phyloP scores from a whole-genome alignment of 176 grass and related monocot genomes.

The Oryza meyeriana region DNA sequence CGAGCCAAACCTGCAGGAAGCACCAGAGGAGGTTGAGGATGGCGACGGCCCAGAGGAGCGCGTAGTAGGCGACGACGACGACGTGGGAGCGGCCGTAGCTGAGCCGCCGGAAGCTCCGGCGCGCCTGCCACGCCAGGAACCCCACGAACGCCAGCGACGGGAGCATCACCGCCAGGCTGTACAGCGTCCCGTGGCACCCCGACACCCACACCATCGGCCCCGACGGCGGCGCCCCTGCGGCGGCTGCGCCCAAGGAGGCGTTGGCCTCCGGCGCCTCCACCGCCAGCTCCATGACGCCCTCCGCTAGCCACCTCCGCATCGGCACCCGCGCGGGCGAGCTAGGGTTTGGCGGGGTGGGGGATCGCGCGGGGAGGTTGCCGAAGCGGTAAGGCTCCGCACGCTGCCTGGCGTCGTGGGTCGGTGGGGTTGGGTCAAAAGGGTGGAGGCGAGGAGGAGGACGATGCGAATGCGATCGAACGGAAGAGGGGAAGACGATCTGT shows the following conservation, averaged over 20 bases:
- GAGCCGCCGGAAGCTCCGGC: constrained; percentile 69
- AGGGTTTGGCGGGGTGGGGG: constrained; percentile 29
- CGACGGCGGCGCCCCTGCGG: neutral
- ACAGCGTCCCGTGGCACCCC: constrained; percentile 69
- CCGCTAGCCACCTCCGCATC: constrained; percentile 41
- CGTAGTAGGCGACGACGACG: constrained; percentile 82
- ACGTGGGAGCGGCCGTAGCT: constrained; percentile 86
- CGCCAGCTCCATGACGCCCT: constrained; percentile 45
- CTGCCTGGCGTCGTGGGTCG: neutral
- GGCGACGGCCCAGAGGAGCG: constrained; percentile 73
- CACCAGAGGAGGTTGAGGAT: constrained; percentile 93
- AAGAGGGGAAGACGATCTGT: neutral
- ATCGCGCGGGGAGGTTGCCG: constrained; percentile 20
- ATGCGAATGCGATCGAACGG: neutral
- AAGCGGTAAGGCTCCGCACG: constrained; percentile 28
- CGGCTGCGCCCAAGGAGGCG: too few relatives aligned
- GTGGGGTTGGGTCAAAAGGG: constrained; percentile 34
- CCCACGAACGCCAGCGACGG: constrained; percentile 72
- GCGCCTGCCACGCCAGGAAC: constrained; percentile 79
- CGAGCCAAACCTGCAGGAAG: constrained; percentile 64
- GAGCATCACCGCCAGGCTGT: constrained; percentile 78
- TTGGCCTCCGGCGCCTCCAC: constrained; percentile 35
- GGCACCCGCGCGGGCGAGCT: neutral
- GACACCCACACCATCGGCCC: constrained; percentile 41
- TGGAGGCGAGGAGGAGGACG: neutral